Evolutionary conservation across 352 stramenopile genomes (phyloP).

Genomic region (Pythium pyrilobum): DNA sequence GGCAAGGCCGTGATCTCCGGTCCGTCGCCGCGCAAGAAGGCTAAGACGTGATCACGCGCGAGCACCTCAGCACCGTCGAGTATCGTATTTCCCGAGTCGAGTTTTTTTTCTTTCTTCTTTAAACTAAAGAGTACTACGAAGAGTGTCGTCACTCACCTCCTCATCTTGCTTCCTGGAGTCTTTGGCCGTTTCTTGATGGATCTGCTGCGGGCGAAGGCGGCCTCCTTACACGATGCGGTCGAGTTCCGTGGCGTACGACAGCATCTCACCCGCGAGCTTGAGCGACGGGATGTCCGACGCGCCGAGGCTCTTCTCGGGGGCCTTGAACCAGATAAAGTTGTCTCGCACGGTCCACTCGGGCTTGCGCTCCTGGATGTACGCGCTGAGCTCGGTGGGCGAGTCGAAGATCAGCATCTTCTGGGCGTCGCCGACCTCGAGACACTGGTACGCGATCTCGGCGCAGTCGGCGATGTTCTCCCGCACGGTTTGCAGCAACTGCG

Average conservation of each 20-base stretch:
- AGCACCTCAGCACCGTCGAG: slow-evolving; percentile 2
- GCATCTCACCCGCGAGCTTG: slow-evolving; percentile 92
- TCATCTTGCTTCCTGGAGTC: not conserved
- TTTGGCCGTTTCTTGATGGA: not conserved
- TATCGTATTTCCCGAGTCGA: no score
- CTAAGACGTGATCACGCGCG: slow-evolving; percentile 11
- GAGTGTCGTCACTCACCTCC: not conserved
- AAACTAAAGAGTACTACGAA: not conserved
- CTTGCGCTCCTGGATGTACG: slow-evolving; percentile 86
- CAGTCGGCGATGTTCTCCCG: slow-evolving; percentile 95
- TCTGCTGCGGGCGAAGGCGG: no score
- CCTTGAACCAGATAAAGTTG: slow-evolving; percentile 88
- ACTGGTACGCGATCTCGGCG: slow-evolving; percentile 92
- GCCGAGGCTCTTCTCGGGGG: slow-evolving; percentile 77
- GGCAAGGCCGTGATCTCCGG: not conserved
- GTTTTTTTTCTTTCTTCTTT: no score
- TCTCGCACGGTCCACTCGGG: slow-evolving; percentile 89
- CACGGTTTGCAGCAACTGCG: slow-evolving; percentile 91
- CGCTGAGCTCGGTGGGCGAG: slow-evolving; percentile 63
- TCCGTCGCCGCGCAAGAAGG: slow-evolving; percentile 18
- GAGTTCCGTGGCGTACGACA: slow-evolving; percentile 95
- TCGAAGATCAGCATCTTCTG: slow-evolving; percentile 94
- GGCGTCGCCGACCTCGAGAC: slow-evolving; percentile 79
- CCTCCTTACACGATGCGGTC: slow-evolving; percentile 92
- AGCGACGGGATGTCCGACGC: slow-evolving; percentile 92